Evolutionary conservation across 148 eudicot species (phyloP).

Genomic region (Beta vulgaris): DNA sequence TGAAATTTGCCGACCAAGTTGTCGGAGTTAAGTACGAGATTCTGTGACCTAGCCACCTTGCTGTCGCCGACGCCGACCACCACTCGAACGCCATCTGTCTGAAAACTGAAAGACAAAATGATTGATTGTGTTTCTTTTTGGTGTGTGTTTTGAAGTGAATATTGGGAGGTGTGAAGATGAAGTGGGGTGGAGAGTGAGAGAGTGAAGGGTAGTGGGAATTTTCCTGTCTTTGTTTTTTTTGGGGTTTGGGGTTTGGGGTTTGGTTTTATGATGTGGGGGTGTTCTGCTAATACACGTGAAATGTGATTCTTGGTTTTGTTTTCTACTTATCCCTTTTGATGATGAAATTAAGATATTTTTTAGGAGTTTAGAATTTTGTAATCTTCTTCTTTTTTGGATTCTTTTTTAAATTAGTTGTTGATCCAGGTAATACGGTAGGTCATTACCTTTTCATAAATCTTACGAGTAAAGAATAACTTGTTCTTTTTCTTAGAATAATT

Average conservation of each 20-base stretch:
- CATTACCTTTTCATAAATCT: no score
- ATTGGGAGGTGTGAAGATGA: neutral
- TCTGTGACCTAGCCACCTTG: slow-evolving; percentile 29
- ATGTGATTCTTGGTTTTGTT: slow-evolving; percentile 1
- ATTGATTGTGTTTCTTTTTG: no score
- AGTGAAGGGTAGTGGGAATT: neutral
- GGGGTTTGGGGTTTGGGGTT: neutral
- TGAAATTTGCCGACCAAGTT: slow-evolving; percentile 7
- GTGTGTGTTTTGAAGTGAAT: no score
- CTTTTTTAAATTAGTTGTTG: no score
- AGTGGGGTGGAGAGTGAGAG: neutral
- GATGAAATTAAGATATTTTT: no score
- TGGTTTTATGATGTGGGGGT: slow-evolving; percentile 4
- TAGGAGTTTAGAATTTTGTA: no score
- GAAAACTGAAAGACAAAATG: no score
- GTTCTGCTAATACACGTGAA: neutral
- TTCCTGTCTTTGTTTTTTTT: neutral
- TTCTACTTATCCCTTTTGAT: no score
- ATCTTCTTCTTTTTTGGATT: no score
- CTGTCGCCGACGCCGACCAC: slow-evolving; percentile 20
- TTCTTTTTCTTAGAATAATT: no score
- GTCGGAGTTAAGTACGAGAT: slow-evolving; percentile 22
- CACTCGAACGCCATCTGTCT: slow-evolving; percentile 25
- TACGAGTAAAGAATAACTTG: no score
- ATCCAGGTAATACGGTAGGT: no score